These are phyloP conservation scores for Penicillium sp. DNA, from an alignment of 2,329 filamentous ascomycete genomes.

Conservation along the genomic window DNA sequence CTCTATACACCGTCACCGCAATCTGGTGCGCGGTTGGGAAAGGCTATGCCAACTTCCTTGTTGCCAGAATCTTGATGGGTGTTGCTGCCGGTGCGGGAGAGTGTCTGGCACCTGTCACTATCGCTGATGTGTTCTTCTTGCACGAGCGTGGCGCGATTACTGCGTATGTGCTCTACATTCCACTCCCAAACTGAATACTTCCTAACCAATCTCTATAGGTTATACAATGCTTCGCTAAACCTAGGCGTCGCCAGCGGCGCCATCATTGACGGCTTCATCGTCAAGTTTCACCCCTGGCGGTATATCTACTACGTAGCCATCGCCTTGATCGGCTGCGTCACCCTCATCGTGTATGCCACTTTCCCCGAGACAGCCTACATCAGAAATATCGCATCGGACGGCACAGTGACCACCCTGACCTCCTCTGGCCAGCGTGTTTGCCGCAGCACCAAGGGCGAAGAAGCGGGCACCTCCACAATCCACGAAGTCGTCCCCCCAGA, in stretches of 20 bases:
- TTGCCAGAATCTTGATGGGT: conserved; percentile 55
- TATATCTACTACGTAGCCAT: conserved; percentile 17
- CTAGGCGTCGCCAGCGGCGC: conserved; percentile 10
- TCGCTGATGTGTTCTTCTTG: conserved; percentile 60
- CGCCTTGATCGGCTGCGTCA: conserved; percentile 11
- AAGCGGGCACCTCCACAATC: conserved; percentile 1
- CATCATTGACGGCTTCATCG: conserved; percentile 14
- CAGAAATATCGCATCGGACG: neutral
- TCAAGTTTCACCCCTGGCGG: conserved; percentile 13
- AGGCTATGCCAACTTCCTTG: conserved; percentile 34
- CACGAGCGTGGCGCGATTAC: conserved; percentile 49
- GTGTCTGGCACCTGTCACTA: conserved; percentile 51
- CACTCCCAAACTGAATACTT: neutral
- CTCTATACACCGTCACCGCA: conserved; percentile 32
- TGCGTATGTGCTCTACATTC: conserved; percentile 2
- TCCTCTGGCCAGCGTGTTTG: conserved; percentile 3
- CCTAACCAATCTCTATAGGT: neutral
- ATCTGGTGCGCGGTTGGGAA: conserved; percentile 41
- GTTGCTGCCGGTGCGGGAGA: conserved; percentile 58
- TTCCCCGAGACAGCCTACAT: conserved; percentile 17
- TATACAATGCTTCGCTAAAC: conserved; percentile 16
- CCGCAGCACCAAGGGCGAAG: neutral
- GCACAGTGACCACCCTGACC: conserved; percentile 6
- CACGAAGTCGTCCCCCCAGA: conserved; percentile 1
- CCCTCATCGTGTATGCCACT: conserved; percentile 8